phyloP scores from a whole-genome alignment of 352 stramenopile species.

The Globisporangium irregulare region DNA sequence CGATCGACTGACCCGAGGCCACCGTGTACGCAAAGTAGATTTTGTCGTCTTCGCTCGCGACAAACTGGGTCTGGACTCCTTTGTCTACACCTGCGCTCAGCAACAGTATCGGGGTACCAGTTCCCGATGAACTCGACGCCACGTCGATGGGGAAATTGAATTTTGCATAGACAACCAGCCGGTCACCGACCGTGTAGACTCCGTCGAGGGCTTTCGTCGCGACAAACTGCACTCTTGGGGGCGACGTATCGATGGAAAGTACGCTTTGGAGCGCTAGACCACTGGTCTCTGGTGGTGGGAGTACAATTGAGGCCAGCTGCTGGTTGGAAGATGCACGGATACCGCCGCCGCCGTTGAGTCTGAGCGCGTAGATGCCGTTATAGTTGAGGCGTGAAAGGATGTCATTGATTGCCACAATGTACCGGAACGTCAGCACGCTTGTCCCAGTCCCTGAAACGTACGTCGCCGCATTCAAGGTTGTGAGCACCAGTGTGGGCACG shows the following conservation, averaged over 20 bases:
- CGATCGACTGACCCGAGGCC: constrained; percentile 34
- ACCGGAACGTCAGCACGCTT: constrained; percentile 40
- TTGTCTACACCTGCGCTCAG: constrained; percentile 37
- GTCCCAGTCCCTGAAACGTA: constrained; percentile 49
- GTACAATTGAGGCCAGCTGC: constrained; percentile 33
- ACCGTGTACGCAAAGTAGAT: constrained; percentile 61
- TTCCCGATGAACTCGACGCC: constrained; percentile 2
- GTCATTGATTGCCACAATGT: constrained; percentile 49
- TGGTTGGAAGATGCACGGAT: constrained; percentile 25
- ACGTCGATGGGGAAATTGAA: constrained; percentile 42
- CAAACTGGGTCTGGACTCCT: constrained; percentile 22
- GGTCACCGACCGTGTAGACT: constrained; percentile 53
- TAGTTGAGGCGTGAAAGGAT: constrained; percentile 29
- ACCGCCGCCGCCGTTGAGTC: constrained; percentile 31
- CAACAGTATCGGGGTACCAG: constrained; percentile 35
- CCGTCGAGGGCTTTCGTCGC: constrained; percentile 35
- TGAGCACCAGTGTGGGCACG: constrained; percentile 33
- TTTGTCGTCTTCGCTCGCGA: constrained; percentile 34
- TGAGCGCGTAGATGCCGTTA: constrained; percentile 38
- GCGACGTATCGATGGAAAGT: constrained; percentile 35
- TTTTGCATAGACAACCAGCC: constrained; percentile 31
- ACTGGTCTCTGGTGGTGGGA: constrained; percentile 27
- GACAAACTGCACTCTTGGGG: constrained; percentile 37
- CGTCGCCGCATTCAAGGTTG: constrained; percentile 34
- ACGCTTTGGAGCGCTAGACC: constrained; percentile 16